Percentiles rank a stretch among this genome's conserved stretches.
These are phyloP conservation scores for Phallus indusiatus DNA, from an alignment of 768 basidiomycete genomes.

Conservation along the genomic window DNA sequence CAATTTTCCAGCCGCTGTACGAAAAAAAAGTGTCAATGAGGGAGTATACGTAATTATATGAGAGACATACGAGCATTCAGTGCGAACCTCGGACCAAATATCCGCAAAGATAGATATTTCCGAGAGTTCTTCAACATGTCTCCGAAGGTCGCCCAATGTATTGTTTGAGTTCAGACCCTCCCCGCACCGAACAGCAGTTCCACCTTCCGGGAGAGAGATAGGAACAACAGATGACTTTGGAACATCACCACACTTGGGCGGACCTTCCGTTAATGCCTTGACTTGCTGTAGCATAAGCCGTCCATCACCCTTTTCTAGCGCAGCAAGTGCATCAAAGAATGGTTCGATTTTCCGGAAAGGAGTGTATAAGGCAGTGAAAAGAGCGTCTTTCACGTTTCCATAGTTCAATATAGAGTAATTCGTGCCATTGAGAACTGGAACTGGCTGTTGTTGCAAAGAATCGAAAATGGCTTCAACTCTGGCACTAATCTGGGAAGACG, in stretches of 20 bases:
- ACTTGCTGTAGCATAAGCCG: conserved; percentile 8
- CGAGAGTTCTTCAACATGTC: conserved; percentile 4
- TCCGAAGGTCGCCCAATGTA: conserved; percentile 8
- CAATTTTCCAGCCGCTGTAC: conserved; percentile 5
- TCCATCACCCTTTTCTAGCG: conserved; percentile 20
- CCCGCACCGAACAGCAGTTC: conserved; percentile 11
- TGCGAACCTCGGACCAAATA: conserved; percentile 1
- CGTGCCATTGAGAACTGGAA: conserved; percentile 5
- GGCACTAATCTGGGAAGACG: conserved; percentile 12
- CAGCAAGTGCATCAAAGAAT: conserved; percentile 13
- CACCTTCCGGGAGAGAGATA: neutral
- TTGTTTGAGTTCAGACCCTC: conserved; percentile 10
- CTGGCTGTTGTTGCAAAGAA: conserved; percentile 5
- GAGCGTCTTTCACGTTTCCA: conserved; percentile 11
- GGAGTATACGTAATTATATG: neutral
- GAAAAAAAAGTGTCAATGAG: neutral
- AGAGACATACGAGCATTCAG: conserved; percentile 1
- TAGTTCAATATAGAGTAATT: conserved; percentile 11
- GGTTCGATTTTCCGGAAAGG: conserved; percentile 6
- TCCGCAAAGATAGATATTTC: conserved; percentile 15
- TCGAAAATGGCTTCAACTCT: conserved; percentile 8
- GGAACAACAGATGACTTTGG: neutral
- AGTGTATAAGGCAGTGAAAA: conserved; percentile 18
- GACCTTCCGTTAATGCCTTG: conserved; percentile 1
- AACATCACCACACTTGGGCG: conserved; percentile 2